Conservation (phyloP, 2,329 filamentous ascomycete species). For the Phoma sp. region DNA sequence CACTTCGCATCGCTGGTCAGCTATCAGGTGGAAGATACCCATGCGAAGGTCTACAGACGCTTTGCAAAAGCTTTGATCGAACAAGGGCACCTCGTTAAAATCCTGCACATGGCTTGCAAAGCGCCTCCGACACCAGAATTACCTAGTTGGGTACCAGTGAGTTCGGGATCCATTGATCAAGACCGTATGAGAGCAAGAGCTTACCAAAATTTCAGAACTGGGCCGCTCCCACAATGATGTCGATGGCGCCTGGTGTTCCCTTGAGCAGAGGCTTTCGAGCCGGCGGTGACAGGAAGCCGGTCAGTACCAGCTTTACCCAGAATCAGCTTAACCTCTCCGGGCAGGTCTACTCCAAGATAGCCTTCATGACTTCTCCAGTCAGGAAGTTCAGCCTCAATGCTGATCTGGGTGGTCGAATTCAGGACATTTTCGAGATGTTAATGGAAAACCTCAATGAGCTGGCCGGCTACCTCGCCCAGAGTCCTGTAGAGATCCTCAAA, state of each 20-base stretch:
- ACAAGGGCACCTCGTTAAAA: background rate
- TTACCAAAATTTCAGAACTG: background rate
- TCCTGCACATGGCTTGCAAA: background rate
- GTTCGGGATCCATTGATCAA: background rate
- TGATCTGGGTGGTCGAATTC: background rate
- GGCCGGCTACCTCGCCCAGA: background rate
- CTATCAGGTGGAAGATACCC: background rate
- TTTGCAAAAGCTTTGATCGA: background rate
- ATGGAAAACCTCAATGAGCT: background rate
- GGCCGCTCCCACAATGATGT: background rate
- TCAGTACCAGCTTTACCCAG: background rate
- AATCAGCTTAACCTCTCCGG: background rate
- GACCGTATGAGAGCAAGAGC: background rate
- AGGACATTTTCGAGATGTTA: background rate
- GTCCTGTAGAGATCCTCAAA: background rate
- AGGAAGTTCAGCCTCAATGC: background rate
- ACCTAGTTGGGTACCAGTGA: background rate
- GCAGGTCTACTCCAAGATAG: background rate
- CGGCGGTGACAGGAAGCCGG: background rate
- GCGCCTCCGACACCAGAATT: background rate
- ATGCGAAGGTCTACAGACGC: background rate
- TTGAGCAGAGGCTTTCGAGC: background rate
- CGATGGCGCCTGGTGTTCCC: background rate
- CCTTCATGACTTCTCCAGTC: background rate
- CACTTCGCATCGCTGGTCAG: background rate